A percentile compares a stretch with the other conserved stretches of the same genome.
phyloP scores from a whole-genome alignment of 768 basidiomycete genomes.

The Rhodotorula taiwanensis region DNA sequence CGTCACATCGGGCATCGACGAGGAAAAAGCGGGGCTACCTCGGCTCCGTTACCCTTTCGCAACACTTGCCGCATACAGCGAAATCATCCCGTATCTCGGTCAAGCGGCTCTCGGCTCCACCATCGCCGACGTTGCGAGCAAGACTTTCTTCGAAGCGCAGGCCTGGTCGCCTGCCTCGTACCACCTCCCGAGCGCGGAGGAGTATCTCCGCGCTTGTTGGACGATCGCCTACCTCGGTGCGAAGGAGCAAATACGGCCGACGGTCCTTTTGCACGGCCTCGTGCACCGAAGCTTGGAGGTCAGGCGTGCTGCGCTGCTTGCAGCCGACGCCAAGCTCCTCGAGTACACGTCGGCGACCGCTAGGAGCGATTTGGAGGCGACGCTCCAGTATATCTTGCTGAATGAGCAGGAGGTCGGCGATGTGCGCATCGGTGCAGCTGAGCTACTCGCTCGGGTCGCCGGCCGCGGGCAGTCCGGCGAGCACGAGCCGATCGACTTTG shows the following conservation, averaged over 20 bases:
- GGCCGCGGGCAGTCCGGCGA: not conserved
- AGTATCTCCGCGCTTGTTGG: conserved; percentile 23
- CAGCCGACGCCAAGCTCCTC: not conserved
- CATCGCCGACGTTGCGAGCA: not conserved
- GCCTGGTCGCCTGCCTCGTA: not conserved
- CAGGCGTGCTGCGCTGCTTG: conserved; percentile 16
- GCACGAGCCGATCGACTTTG: not conserved
- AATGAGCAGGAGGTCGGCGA: conserved; percentile 7
- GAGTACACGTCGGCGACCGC: too few species aligned
- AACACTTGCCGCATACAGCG: conserved; percentile 16
- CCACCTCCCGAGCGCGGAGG: conserved; percentile 29
- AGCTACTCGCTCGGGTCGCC: too few species aligned
- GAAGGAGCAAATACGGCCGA: not conserved
- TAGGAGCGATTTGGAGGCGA: too few species aligned
- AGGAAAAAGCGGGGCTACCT: not conserved
- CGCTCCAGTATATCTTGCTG: not conserved
- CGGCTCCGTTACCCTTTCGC: conserved; percentile 12
- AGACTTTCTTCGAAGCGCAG: not conserved
- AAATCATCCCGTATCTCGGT: conserved; percentile 8
- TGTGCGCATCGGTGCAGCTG: too few species aligned
- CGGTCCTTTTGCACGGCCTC: conserved; percentile 2
- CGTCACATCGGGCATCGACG: not conserved
- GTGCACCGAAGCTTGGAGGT: conserved; percentile 16
- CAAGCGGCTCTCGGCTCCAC: not conserved
- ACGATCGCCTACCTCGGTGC: not conserved